Base-by-base conservation (phyloP, 192 early-diverging fungal species). In the Pilaira anomala region DNA sequence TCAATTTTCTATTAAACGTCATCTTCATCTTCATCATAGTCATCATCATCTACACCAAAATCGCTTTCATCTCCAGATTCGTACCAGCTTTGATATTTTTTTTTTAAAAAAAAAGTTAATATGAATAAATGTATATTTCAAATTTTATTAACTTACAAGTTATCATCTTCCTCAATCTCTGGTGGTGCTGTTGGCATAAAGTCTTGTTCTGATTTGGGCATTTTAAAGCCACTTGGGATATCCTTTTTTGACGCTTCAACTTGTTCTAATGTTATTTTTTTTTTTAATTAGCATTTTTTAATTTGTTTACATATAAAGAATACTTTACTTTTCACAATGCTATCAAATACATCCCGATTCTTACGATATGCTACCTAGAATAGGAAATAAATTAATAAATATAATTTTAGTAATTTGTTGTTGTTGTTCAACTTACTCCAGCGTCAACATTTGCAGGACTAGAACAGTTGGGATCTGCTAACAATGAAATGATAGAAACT, bases 361-460 rank as follows among this genome's bases (percentile, higher is more conserved):
- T 69, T 74, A 42, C 78, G 65, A 58, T 74, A 80, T 41, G 76
- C 66, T n/a, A 80, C 73, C 77, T 78, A 45, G 2, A 25, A 54
- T 54, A 11, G 26, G 14, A 25, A 36, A 22, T 19, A 48, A 54
- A 21, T 57, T 41, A 16, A 8, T 25, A 39, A 39, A 8, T 26
- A 18, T 55, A 11, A 18, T 24, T 55, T 7, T 36, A 3, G 28
- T 55, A 14, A 28, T 16, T 52, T 22, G 2, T 52, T 26, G 9
- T 25, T 21, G 33, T 29, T 18, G 2, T 36, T 12, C 0, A 3
- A 64, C 60, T 64, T 78, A 78, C 78, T 28, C 78, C 78, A 8
- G 78, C 78, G 68, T 80, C 78, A 33, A 80, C 78, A 66, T 80
- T 80, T n/a, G 78, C 78, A 29, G 78, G 78, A 67, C 78, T 80